These are phyloP conservation scores for Drosera capensis DNA, from an alignment of 148 eudicot species.

Conservation along the genomic window DNA sequence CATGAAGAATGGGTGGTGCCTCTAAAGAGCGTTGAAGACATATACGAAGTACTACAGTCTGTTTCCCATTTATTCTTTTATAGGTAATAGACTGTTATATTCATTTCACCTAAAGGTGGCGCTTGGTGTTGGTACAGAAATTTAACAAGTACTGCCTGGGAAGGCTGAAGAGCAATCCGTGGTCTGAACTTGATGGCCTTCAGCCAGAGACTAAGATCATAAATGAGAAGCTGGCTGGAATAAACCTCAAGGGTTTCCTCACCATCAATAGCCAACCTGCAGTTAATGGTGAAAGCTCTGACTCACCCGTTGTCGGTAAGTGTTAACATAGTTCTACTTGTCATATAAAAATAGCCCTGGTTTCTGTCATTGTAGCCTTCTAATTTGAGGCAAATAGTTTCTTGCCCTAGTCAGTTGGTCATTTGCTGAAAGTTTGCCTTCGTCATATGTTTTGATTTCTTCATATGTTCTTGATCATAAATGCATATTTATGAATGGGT, in stretches of 20 bases:
- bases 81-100: neutral
- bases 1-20: constrained; percentile 86
- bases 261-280: constrained; percentile 96
- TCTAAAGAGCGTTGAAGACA: constrained; percentile 52
- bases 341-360: no score
- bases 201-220: constrained; percentile 94
- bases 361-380: no score
- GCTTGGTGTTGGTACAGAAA: constrained; percentile 31
- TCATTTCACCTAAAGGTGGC: constrained; percentile 1
- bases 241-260: constrained; percentile 74
- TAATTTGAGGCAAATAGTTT: no score
- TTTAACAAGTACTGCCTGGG: constrained; percentile 73
- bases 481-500: no score
- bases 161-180: constrained; percentile 71
- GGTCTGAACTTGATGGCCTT: constrained; percentile 96
- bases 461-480: no score
- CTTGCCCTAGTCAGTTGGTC: no score
- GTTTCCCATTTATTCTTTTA: constrained; percentile 1
- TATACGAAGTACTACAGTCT: constrained; percentile 40
- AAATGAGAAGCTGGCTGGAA: constrained; percentile 43
- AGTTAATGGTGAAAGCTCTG: constrained; percentile 77
- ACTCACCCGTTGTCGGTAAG: constrained; percentile 77
- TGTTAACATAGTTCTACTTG: no score
- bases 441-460: no score
- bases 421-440: no score